Base-by-base conservation (phyloP, 2,329 filamentous ascomycete species). In the Pseudocercospora fijiensis region DNA sequence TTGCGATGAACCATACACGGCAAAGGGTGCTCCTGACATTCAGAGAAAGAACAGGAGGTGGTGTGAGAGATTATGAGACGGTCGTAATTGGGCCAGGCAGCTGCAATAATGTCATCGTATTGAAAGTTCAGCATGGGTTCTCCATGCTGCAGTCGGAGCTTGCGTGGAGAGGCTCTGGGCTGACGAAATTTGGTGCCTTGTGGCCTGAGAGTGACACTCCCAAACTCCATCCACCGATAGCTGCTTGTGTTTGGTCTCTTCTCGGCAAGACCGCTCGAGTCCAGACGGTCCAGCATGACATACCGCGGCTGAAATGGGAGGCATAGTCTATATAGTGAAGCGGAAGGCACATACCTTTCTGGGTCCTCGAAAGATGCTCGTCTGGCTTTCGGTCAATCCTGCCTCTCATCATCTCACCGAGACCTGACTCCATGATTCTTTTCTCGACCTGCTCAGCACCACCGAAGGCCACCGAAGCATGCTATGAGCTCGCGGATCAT, bases 61-160 rank as follows among this genome's bases (percentile, higher is more conserved):
- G 9, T 28, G 55, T 37, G 33, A 18, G 16, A 1, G 47, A 20
- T 47, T 57, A 45, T 26, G 37, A 43, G 28, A 59, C 33, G 18
- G 63, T 59, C 55, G 63, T 51, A 62, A 60, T 59, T n/a, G 22
- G 28, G 22, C 52, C 63, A 67, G 62, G 65, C 65, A 67, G 47
- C 65, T 60, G 61, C 61, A 66, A 56, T 57, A 49, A n/a, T 41
- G 16, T 41, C 37, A n/a, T n/a, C n/a, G n/a, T n/a, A n/a, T n/a
- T n/a, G n/a, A n/a, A n/a, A n/a, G n/a, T 18, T 18, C 18, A 2
- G 28, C 4, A 26, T 55, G 26, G 53, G 53, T 37, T 33, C 53
- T 33, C 49, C 49, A 53, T 53, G 45, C 45, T 49, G 45, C 45
- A 49, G 20, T 13, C 18, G 49, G 49, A 53, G 49, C 49, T 53